These are phyloP conservation scores for Metarhizium rileyi DNA, from an alignment of 2,329 filamentous ascomycete genomes.

Conservation along the genomic window DNA sequence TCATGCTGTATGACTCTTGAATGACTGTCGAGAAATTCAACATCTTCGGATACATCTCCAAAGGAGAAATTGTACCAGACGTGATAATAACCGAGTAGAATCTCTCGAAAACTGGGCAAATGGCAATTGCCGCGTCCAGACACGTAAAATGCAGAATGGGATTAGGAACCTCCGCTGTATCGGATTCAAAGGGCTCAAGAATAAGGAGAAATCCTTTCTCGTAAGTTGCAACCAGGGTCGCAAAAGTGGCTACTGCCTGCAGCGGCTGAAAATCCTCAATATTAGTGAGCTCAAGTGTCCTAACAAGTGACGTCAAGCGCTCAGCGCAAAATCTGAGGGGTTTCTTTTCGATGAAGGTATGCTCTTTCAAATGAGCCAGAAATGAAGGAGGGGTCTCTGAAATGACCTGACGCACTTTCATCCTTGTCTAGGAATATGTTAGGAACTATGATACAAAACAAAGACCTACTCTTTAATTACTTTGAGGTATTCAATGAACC, in stretches of 20 bases:
- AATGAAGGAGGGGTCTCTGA: constrained; percentile 95
- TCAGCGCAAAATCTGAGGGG: constrained; percentile 92
- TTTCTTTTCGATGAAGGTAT: constrained; percentile 97
- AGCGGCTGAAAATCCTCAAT: constrained; percentile 97
- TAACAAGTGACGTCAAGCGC: constrained; percentile 82
- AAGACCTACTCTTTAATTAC: constrained; percentile 20
- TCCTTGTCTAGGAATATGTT: constrained; percentile 55
- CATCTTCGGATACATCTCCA: constrained; percentile 99
- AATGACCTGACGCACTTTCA: constrained; percentile 97
- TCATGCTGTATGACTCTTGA: constrained; percentile 97
- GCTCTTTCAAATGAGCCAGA: constrained; percentile 81
- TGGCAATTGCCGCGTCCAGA: constrained; percentile 92
- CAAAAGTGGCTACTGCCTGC: constrained; percentile 96
- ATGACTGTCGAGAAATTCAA: constrained; percentile 85
- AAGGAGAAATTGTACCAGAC: constrained; percentile 88
- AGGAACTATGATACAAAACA: neutral
- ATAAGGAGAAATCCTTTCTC: constrained; percentile 95
- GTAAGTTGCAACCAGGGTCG: constrained; percentile 90
- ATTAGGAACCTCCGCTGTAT: constrained; percentile 90
- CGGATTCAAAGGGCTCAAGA: constrained; percentile 93
- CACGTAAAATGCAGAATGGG: constrained; percentile 96
- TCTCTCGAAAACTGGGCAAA: constrained; percentile 93
- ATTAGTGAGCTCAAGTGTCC: constrained; percentile 90
- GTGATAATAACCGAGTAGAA: constrained; percentile 99
- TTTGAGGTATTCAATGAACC: constrained; percentile 96